Evolutionary conservation across 768 basidiomycete genomes (phyloP).

Genomic region (Terana coerulea): DNA sequence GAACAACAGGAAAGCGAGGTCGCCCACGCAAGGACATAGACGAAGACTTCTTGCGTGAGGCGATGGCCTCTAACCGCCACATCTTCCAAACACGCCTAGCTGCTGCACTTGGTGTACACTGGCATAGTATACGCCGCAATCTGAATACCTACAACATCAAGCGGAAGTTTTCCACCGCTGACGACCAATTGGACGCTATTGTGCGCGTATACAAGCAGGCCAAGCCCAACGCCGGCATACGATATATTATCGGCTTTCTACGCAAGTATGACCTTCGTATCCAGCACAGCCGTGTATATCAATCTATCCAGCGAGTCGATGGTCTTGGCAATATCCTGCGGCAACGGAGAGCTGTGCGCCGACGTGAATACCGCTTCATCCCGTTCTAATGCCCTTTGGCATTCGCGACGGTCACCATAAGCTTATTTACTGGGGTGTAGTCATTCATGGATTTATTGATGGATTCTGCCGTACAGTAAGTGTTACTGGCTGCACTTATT

Average conservation of each 20-base stretch:
- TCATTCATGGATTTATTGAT: slow-evolving; percentile 28
- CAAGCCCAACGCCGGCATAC: slow-evolving; percentile 25
- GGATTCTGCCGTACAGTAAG: slow-evolving; percentile 34
- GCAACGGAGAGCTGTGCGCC: slow-evolving; percentile 10
- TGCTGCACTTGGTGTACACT: not conserved
- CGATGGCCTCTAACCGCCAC: not conserved
- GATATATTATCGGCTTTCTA: slow-evolving; percentile 29
- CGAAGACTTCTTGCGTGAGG: not conserved
- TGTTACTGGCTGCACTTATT: not conserved
- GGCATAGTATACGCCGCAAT: not conserved
- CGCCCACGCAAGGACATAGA: not conserved
- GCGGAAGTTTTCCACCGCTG: not conserved
- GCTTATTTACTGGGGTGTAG: slow-evolving; percentile 19
- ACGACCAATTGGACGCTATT: not conserved
- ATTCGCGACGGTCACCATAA: slow-evolving; percentile 24
- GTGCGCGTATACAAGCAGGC: not conserved
- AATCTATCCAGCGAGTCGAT: slow-evolving; percentile 29
- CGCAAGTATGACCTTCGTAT: slow-evolving; percentile 23
- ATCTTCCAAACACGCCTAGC: not conserved
- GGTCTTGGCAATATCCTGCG: slow-evolving; percentile 24
- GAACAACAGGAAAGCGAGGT: not conserved
- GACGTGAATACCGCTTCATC: slow-evolving; percentile 14
- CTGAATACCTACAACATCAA: not conserved
- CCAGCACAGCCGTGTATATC: slow-evolving; percentile 19
- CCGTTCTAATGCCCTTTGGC: slow-evolving; percentile 20